A percentile compares a stretch with the other conserved stretches of the same genome.
Evolutionary conservation across 192 early-diverging fungal species (phyloP).

Genomic region (Coemansia asiatica): DNA sequence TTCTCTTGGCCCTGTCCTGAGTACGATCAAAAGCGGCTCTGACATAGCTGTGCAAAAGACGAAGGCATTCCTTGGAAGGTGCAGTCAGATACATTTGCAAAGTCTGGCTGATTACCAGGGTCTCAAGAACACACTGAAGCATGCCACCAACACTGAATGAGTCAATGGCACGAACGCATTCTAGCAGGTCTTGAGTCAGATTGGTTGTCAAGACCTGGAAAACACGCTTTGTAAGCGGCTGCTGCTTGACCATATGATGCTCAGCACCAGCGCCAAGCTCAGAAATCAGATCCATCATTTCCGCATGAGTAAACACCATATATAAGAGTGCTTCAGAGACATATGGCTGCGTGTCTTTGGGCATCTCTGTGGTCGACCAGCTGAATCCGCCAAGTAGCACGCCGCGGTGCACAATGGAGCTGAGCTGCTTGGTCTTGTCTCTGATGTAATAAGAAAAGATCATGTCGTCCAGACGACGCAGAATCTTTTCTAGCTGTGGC

Average conservation of each 20-base stretch:
- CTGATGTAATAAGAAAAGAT: slow-evolving; percentile 87
- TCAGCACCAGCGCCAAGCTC: slow-evolving; percentile 52
- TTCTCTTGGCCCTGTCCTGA: slow-evolving; percentile 39
- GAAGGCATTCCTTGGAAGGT: slow-evolving; percentile 65
- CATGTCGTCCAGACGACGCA: slow-evolving; percentile 76
- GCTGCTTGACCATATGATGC: slow-evolving; percentile 55
- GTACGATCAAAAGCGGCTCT: slow-evolving; percentile 62
- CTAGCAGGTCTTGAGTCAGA: slow-evolving; percentile 79
- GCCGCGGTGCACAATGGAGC: slow-evolving; percentile 71
- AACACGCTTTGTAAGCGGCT: slow-evolving; percentile 73
- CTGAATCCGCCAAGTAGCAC: slow-evolving; percentile 86
- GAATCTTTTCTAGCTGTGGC: slow-evolving; percentile 68
- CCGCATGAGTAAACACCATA: slow-evolving; percentile 86
- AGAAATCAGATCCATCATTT: slow-evolving; percentile 78
- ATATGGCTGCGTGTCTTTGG: slow-evolving; percentile 84
- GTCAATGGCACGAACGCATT: slow-evolving; percentile 76
- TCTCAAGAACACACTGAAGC: slow-evolving; percentile 93
- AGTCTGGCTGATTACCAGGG: slow-evolving; percentile 84
- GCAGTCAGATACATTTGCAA: slow-evolving; percentile 74
- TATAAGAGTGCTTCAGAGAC: slow-evolving; percentile 81
- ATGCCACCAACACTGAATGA: slow-evolving; percentile 88
- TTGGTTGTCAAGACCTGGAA: slow-evolving; percentile 69
- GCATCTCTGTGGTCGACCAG: slow-evolving; percentile 74
- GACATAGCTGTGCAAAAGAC: slow-evolving; percentile 74
- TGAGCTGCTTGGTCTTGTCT: slow-evolving; percentile 67